Percentiles rank a stretch among this genome's conserved stretches.
Evolutionary conservation across 2,329 filamentous ascomycete genomes (phyloP).

Genomic region (Sarocladium kiliense): DNA sequence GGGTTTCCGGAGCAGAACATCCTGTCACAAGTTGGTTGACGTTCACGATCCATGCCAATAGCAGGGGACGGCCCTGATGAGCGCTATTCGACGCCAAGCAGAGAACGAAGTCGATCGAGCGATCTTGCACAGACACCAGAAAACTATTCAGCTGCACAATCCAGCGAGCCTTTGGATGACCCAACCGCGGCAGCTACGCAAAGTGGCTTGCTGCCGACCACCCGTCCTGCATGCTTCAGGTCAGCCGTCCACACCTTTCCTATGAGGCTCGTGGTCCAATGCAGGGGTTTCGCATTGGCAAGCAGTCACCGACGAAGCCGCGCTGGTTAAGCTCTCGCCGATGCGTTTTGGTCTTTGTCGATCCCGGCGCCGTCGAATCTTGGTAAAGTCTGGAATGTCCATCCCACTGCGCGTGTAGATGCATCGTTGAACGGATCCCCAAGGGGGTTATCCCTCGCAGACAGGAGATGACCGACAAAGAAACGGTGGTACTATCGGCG

Average conservation of each 20-base stretch:
- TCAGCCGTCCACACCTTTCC: background rate
- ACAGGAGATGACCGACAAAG: too few relatives aligned
- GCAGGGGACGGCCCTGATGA: background rate
- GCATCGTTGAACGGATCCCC: background rate
- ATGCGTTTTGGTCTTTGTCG: background rate
- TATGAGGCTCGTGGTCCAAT: constrained; percentile 1
- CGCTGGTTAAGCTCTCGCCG: background rate
- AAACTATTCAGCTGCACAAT: background rate
- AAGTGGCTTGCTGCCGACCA: constrained; percentile 1
- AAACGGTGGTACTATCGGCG: background rate
- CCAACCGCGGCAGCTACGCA: background rate
- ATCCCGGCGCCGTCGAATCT: background rate
- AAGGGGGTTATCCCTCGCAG: background rate
- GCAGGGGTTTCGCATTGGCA: background rate
- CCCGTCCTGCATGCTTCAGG: background rate
- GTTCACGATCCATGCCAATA: background rate
- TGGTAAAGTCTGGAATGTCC: background rate
- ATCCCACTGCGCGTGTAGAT: too few relatives aligned
- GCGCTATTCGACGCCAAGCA: background rate
- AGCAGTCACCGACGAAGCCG: background rate
- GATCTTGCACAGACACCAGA: background rate
- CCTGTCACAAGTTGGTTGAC: background rate
- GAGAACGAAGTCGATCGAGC: background rate
- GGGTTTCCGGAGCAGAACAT: background rate
- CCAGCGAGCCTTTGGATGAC: too few relatives aligned